These are phyloP conservation scores for Cyclaneusma minus DNA, from an alignment of 2,329 filamentous ascomycete genomes.

Conservation along the genomic window DNA sequence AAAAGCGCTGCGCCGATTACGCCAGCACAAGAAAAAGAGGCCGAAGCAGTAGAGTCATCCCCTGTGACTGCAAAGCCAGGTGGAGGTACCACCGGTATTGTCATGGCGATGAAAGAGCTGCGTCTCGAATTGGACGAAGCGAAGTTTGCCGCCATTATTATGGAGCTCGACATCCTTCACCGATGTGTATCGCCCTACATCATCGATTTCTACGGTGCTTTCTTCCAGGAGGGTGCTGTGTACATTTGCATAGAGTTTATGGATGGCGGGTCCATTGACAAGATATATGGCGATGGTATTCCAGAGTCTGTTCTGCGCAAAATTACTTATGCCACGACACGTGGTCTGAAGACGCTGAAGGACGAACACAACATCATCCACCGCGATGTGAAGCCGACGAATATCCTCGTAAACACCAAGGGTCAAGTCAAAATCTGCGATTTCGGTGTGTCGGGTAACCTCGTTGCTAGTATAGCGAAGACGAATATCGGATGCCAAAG, in stretches of 20 bases:
- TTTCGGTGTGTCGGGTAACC: constrained; percentile 90
- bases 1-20: constrained; percentile 22
- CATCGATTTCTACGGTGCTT: constrained; percentile 96
- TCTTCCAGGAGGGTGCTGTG: constrained; percentile 96
- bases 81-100: constrained; percentile 48
- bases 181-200: constrained; percentile 92
- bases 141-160: constrained; percentile 93
- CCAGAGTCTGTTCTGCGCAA: constrained; percentile 80
- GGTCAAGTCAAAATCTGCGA: constrained; percentile 98
- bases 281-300: constrained; percentile 80
- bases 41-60: constrained; percentile 15
- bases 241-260: constrained; percentile 99
- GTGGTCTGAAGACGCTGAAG: constrained; percentile 84
- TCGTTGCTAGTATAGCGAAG: constrained; percentile 94
- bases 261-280: constrained; percentile 96
- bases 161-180: constrained; percentile 92
- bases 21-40: constrained; percentile 16
- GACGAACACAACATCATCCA: constrained; percentile 99
- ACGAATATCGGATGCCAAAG: constrained; percentile 98
- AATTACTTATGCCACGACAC: constrained; percentile 77
- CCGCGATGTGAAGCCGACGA: constrained; percentile 97
- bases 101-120: constrained; percentile 99
- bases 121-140: constrained; percentile 88
- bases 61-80: constrained; percentile 12
- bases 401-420: constrained; percentile 78